These are phyloP conservation scores for Backusella macrospora DNA, from an alignment of 192 early-diverging fungal species.

Conservation along the genomic window DNA sequence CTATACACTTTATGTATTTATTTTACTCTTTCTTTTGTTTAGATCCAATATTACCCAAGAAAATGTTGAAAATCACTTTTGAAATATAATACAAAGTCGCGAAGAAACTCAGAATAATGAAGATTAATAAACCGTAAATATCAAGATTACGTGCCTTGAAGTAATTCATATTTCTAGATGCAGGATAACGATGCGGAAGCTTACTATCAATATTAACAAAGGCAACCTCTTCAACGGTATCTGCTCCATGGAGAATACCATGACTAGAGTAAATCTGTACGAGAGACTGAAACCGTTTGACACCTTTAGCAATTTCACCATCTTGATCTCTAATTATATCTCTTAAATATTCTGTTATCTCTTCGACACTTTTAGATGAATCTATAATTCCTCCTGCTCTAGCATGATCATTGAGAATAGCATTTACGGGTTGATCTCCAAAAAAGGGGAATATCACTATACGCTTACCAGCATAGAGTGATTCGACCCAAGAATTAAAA, in stretches of 20 bases:
- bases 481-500: conserved; percentile 28
- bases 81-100: background rate
- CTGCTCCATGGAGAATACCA: conserved; percentile 15
- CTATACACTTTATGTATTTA: too few relatives aligned
- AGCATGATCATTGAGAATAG: background rate
- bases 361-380: too few relatives aligned
- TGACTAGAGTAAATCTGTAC: conserved; percentile 23
- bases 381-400: background rate
- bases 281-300: background rate
- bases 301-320: background rate
- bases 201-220: conserved; percentile 9
- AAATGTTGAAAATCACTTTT: background rate
- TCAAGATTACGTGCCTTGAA: conserved; percentile 28
- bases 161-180: conserved; percentile 22
- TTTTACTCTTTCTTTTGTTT: conserved; percentile 5
- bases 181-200: conserved; percentile 28
- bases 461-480: conserved; percentile 29
- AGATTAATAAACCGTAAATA: background rate
- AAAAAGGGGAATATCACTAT: conserved; percentile 37
- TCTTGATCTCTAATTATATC: background rate
- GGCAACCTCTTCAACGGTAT: conserved; percentile 29
- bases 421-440: conserved; percentile 33
- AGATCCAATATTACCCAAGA: background rate
- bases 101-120: background rate
- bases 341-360: background rate